Evolutionary conservation across 352 stramenopile genomes (phyloP).

Genomic region (Globisporangium barbulae): DNA sequence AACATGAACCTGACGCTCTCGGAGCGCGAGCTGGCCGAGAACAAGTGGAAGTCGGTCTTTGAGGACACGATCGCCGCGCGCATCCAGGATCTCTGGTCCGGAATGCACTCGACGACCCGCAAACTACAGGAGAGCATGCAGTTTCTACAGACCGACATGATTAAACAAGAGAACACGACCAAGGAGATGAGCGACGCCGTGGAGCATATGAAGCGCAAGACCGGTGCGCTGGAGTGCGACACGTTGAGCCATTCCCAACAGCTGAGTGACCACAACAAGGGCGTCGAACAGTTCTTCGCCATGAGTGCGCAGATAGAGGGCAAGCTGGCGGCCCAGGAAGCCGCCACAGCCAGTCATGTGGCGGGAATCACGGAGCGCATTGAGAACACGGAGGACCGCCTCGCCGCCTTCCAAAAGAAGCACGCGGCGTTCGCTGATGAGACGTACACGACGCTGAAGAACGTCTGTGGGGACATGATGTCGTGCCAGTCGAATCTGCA

Average conservation of each 20-base stretch:
- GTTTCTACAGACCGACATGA: slow-evolving; percentile 44
- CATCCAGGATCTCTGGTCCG: slow-evolving; percentile 56
- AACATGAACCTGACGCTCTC: slow-evolving; percentile 33
- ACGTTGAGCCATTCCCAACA: slow-evolving; percentile 16
- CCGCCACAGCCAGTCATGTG: slow-evolving; percentile 17
- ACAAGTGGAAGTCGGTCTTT: slow-evolving; percentile 58
- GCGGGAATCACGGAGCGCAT: slow-evolving; percentile 24
- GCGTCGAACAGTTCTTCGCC: slow-evolving; percentile 29
- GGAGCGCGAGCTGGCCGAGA: slow-evolving; percentile 37
- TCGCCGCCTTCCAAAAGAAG: slow-evolving; percentile 13
- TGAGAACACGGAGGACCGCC: slow-evolving; percentile 19
- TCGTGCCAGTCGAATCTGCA: slow-evolving; percentile 26
- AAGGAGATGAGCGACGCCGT: slow-evolving; percentile 30
- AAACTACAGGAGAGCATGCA: slow-evolving; percentile 38
- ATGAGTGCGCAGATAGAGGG: slow-evolving; percentile 23
- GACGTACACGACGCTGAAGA: slow-evolving; percentile 30
- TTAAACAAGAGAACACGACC: slow-evolving; percentile 38
- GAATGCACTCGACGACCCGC: slow-evolving; percentile 28
- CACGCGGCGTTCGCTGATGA: slow-evolving; percentile 28
- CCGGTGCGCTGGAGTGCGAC: slow-evolving; percentile 19
- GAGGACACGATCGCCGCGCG: slow-evolving; percentile 40
- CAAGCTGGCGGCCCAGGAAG: slow-evolving; percentile 28
- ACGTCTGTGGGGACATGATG: slow-evolving; percentile 26
- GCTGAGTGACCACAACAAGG: slow-evolving; percentile 26
- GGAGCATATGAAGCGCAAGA: slow-evolving; percentile 27